Conservation (phyloP, 2,329 filamentous ascomycete genomes). For the Lachnellula arida region DNA sequence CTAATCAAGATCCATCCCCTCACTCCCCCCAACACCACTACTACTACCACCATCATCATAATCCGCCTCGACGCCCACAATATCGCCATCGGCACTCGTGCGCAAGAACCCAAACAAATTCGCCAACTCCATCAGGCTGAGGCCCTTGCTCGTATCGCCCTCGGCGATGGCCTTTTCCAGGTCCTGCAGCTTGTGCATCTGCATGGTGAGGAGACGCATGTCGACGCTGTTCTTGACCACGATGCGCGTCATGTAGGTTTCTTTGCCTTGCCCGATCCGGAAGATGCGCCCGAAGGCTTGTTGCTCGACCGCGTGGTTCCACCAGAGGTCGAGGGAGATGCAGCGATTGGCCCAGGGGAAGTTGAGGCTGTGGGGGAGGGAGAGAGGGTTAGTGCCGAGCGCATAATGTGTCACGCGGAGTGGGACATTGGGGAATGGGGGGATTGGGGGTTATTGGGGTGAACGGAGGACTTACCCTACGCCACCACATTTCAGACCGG, state of each 20-base stretch:
- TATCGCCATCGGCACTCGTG: slow-evolving; percentile 34
- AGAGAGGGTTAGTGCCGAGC: background rate
- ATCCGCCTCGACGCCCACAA: slow-evolving; percentile 21
- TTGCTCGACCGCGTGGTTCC: slow-evolving; percentile 44
- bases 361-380: slow-evolving; percentile 40
- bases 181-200: slow-evolving; percentile 48
- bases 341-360: slow-evolving; percentile 48
- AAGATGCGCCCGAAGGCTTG: slow-evolving; percentile 59
- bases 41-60: slow-evolving; percentile 19
- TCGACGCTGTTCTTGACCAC: slow-evolving; percentile 55
- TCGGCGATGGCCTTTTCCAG: slow-evolving; percentile 34
- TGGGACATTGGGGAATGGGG: background rate
- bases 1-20: background rate
- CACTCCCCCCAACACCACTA: background rate
- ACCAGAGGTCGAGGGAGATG: slow-evolving; percentile 39
- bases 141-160: slow-evolving; percentile 4
- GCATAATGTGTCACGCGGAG: background rate
- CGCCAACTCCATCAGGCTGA: slow-evolving; percentile 37
- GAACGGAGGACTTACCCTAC: slow-evolving; percentile 33
- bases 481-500: slow-evolving; percentile 53
- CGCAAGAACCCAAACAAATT: slow-evolving; percentile 41
- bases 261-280: slow-evolving; percentile 58
- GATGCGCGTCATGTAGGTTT: slow-evolving; percentile 55
- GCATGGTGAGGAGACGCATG: slow-evolving; percentile 48
- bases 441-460: slow-evolving; percentile 16